Evolutionary conservation across 768 basidiomycete species (phyloP).

Genomic region (Leccinum uliginosum): DNA sequence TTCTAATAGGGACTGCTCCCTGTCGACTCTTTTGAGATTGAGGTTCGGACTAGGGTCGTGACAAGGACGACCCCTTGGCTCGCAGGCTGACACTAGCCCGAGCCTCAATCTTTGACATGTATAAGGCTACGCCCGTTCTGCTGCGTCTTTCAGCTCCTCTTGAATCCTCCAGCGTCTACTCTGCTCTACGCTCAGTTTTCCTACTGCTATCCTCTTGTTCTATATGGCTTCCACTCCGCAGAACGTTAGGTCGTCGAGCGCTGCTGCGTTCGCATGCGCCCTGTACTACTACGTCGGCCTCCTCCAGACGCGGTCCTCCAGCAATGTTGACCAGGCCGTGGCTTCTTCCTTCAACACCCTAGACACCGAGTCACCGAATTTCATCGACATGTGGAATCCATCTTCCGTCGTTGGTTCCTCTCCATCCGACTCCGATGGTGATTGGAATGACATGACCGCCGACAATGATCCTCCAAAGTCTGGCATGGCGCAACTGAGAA

Average conservation of each 20-base stretch:
- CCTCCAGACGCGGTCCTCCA: neutral
- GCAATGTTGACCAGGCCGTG: neutral
- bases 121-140: neutral
- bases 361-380: neutral
- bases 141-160: neutral
- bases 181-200: neutral
- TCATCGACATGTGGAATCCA: neutral
- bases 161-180: neutral
- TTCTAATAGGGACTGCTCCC: neutral
- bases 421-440: neutral
- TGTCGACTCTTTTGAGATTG: neutral
- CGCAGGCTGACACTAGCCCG: neutral
- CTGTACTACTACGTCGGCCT: neutral
- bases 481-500: conserved; percentile 1
- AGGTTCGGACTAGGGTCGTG: neutral
- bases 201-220: neutral
- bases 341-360: neutral
- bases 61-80: neutral
- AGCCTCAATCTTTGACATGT: neutral
- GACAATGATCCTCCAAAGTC: neutral
- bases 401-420: neutral
- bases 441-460: neutral
- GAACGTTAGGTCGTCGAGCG: neutral
- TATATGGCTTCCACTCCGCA: conserved; percentile 3
- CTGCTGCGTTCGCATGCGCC: neutral